These are phyloP conservation scores for Teratosphaeria viscida DNA, from an alignment of 2,329 filamentous ascomycete genomes.

Conservation along the genomic window DNA sequence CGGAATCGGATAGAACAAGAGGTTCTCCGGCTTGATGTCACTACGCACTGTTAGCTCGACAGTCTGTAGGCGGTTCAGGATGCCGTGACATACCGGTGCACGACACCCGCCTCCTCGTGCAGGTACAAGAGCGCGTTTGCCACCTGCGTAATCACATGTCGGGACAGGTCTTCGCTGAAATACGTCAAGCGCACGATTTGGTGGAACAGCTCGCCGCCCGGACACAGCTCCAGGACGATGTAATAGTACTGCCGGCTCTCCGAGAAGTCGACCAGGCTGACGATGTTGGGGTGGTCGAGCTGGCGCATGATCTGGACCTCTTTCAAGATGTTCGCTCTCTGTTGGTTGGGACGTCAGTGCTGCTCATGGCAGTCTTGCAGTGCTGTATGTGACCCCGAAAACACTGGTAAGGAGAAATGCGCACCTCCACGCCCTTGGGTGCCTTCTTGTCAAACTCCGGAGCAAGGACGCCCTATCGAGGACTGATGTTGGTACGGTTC, in stretches of 20 bases:
- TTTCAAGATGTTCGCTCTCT: constrained; percentile 96
- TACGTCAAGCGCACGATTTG: constrained; percentile 97
- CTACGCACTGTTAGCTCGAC: constrained; percentile 41
- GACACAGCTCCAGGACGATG: constrained; percentile 89
- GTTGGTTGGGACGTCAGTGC: constrained; percentile 32
- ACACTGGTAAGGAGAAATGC: constrained; percentile 26
- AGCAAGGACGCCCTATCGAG: constrained; percentile 78
- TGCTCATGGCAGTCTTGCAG: neutral
- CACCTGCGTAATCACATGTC: constrained; percentile 90
- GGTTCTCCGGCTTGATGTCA: constrained; percentile 97
- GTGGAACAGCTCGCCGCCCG: constrained; percentile 93
- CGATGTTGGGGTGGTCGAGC: constrained; percentile 90
- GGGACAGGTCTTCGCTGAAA: constrained; percentile 89
- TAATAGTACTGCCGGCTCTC: constrained; percentile 95
- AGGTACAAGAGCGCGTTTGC: constrained; percentile 90
- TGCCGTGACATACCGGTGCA: constrained; percentile 66
- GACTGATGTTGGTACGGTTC: constrained; percentile 22
- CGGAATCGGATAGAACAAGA: constrained; percentile 80
- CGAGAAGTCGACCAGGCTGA: constrained; percentile 85
- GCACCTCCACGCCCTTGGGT: constrained; percentile 96
- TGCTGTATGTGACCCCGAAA: neutral
- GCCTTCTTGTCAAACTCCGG: constrained; percentile 80
- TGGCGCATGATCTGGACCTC: constrained; percentile 98
- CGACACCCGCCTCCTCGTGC: constrained; percentile 88
- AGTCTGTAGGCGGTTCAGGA: neutral